Percentiles rank a stretch among this genome's conserved stretches.
Evolutionary conservation across 2,329 filamentous ascomycete species (phyloP).

Genomic region (Raffaelea ambrosiae): DNA sequence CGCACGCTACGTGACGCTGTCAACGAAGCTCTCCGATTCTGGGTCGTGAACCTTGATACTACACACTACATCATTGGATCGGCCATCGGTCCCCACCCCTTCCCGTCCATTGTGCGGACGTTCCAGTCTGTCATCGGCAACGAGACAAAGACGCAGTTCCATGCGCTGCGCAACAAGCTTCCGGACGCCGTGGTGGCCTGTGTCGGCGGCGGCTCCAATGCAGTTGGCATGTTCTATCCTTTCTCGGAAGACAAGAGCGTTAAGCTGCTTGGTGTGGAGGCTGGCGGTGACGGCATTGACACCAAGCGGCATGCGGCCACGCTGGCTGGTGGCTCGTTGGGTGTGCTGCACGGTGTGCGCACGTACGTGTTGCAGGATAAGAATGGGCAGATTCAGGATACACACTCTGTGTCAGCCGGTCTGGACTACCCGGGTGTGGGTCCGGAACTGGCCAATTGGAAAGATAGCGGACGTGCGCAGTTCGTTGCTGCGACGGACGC

Average conservation of each 20-base stretch:
- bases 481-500: constrained; percentile 90
- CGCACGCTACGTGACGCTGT: constrained; percentile 78
- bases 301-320: constrained; percentile 83
- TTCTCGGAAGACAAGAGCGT: constrained; percentile 80
- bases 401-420: constrained; percentile 92
- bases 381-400: constrained; percentile 88
- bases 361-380: constrained; percentile 92
- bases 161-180: constrained; percentile 73
- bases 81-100: constrained; percentile 93
- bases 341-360: constrained; percentile 89
- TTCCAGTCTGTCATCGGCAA: constrained; percentile 96
- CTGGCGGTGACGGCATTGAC: constrained; percentile 85
- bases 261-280: constrained; percentile 87
- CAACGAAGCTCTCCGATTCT: constrained; percentile 89
- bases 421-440: constrained; percentile 97
- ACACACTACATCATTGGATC: constrained; percentile 99
- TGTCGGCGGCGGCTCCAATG: constrained; percentile 91
- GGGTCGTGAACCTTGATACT: constrained; percentile 86
- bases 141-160: constrained; percentile 91
- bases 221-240: constrained; percentile 96
- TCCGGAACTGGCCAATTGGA: constrained; percentile 87
- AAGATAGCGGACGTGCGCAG: constrained; percentile 76
- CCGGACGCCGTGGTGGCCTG: constrained; percentile 95
- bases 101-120: constrained; percentile 93
- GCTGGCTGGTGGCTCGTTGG: constrained; percentile 75